These are phyloP conservation scores for Citrullus colocynthis DNA, from an alignment of 306 rosid genomes.

Conservation along the genomic window DNA sequence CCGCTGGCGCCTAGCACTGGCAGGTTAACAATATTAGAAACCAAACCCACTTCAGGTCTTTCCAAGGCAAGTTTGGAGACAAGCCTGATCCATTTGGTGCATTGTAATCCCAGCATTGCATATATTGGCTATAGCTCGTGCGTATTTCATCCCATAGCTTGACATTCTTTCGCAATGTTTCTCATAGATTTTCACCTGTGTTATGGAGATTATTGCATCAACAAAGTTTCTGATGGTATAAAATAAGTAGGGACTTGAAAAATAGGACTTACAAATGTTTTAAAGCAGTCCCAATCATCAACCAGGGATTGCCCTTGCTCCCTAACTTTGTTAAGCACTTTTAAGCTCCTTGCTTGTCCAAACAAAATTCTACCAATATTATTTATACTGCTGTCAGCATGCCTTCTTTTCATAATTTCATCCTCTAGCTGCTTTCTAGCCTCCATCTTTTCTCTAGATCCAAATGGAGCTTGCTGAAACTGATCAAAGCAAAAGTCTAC, in stretches of 20 bases:
- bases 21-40: neutral
- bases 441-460: constrained; percentile 24
- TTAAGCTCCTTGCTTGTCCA: constrained; percentile 20
- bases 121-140: constrained; percentile 33
- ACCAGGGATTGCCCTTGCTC: constrained; percentile 36
- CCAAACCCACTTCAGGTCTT: neutral
- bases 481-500: neutral
- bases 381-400: constrained; percentile 19
- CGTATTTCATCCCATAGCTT: constrained; percentile 29
- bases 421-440: constrained; percentile 19
- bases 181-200: constrained; percentile 24
- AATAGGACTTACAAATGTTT: constrained; percentile 27
- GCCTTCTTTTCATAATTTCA: constrained; percentile 24
- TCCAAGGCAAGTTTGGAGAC: constrained; percentile 21
- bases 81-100: constrained; percentile 18
- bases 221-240: neutral
- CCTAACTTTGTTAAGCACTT: constrained; percentile 21
- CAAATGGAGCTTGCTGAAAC: constrained; percentile 28
- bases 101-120: constrained; percentile 26
- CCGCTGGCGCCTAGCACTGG: neutral
- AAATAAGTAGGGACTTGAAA: neutral
- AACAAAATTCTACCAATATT: constrained; percentile 28
- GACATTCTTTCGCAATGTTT: constrained; percentile 22
- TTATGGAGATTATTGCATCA: neutral
- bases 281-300: constrained; percentile 57